phyloP scores from a whole-genome alignment of 345 rosid species.

The Populus simonii region DNA sequence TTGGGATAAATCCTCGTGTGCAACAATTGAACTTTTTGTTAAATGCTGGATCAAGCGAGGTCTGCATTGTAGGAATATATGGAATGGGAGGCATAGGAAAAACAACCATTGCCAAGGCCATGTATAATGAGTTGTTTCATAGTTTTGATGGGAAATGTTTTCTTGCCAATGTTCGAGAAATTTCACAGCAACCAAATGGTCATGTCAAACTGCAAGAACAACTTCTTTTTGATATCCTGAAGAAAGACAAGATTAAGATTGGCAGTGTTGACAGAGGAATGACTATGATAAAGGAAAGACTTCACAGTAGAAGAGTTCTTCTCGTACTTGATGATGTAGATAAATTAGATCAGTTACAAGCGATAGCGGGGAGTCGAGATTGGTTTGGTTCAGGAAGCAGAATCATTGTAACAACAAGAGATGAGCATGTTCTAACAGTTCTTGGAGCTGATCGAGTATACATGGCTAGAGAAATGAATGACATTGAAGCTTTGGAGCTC shows the following conservation, averaged over 20 bases:
- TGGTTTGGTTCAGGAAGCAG: constrained; percentile 9
- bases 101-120: neutral
- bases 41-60: neutral
- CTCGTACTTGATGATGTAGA: constrained; percentile 19
- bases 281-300: neutral
- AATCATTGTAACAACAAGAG: constrained; percentile 11
- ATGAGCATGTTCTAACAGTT: neutral
- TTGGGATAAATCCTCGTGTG: neutral
- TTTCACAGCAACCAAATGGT: neutral
- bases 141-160: neutral
- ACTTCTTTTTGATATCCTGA: neutral
- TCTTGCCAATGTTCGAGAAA: neutral
- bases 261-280: constrained; percentile 6
- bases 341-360: neutral
- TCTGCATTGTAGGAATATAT: neutral
- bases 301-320: constrained; percentile 2
- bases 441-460: neutral
- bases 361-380: constrained; percentile 1
- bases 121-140: neutral
- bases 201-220: neutral
- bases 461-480: neutral
- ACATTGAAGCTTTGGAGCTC: neutral
- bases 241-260: neutral
- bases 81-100: neutral
- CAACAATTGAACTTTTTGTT: constrained; percentile 15